Percentiles rank a stretch among this genome's conserved stretches.
Evolutionary conservation across 1,284 basidiomycete genomes (phyloP).

Genomic region (Phellopilus nigrolimitatus): DNA sequence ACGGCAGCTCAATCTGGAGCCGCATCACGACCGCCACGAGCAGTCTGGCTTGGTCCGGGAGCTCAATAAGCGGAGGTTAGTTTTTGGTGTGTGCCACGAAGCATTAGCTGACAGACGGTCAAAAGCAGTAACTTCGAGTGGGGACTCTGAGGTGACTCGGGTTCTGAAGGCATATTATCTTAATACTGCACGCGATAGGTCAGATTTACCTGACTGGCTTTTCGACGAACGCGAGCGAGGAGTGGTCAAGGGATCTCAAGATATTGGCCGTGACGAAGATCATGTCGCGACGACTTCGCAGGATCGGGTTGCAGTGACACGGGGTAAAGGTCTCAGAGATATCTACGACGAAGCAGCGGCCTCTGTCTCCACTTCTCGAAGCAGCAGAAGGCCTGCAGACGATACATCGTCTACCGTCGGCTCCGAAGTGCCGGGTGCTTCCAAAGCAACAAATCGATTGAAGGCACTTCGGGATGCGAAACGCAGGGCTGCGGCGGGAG

Average conservation of each 20-base stretch:
- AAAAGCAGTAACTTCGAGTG: conserved; percentile 16
- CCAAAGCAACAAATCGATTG: conserved; percentile 44
- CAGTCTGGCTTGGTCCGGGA: conserved; percentile 11
- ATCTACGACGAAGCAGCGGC: conserved; percentile 1
- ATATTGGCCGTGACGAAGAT: conserved; percentile 25
- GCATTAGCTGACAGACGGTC: no score
- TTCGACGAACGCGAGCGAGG: conserved; percentile 53
- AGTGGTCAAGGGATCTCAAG: conserved; percentile 23
- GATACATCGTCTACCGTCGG: conserved; percentile 9
- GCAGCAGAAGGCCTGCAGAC: conserved; percentile 4
- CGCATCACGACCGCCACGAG: conserved; percentile 42
- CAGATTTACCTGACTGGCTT: conserved; percentile 65
- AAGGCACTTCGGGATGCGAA: conserved; percentile 52
- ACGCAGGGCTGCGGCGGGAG: conserved; percentile 32
- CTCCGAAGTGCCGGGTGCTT: conserved; percentile 25
- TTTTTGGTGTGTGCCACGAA: background rate
- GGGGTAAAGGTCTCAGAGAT: no score
- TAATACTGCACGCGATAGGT: conserved; percentile 48
- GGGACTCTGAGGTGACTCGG: conserved; percentile 56
- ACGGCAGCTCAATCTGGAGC: conserved; percentile 47
- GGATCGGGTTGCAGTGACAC: background rate
- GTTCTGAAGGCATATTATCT: conserved; percentile 66
- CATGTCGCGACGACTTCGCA: conserved; percentile 6
- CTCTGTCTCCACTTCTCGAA: background rate
- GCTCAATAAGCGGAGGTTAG: conserved; percentile 3